phyloP scores from a whole-genome alignment of 1,139 yeast genomes.

The Candida sanyaensis region DNA sequence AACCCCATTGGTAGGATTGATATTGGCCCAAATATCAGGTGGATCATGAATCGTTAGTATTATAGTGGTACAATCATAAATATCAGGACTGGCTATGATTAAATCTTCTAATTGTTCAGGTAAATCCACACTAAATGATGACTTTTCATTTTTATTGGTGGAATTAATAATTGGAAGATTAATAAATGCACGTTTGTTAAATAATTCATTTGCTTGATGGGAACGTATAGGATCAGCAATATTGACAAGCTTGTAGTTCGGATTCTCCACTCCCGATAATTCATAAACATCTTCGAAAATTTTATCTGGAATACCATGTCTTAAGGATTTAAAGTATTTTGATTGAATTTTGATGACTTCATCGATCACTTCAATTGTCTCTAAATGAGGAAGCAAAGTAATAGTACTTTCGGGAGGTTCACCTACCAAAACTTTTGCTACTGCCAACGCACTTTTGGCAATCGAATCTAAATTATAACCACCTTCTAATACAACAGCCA shows the following conservation, averaged over 20 bases:
- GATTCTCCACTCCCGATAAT: slow-evolving; percentile 23
- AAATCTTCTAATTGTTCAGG: slow-evolving; percentile 63
- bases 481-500: slow-evolving; percentile 92
- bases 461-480: slow-evolving; percentile 94
- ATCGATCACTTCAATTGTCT: slow-evolving; percentile 80
- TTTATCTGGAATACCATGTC: slow-evolving; percentile 58
- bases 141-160: slow-evolving; percentile 25
- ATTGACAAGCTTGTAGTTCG: slow-evolving; percentile 43
- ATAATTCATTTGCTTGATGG: slow-evolving; percentile 62
- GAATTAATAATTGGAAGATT: slow-evolving; percentile 61
- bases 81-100: slow-evolving; percentile 73
- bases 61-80: slow-evolving; percentile 63
- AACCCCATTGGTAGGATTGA: slow-evolving; percentile 77
- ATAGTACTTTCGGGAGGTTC: slow-evolving; percentile 88
- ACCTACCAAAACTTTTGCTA: slow-evolving; percentile 87
- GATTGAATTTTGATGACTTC: slow-evolving; percentile 82
- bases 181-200: slow-evolving; percentile 58
- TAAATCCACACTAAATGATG: slow-evolving; percentile 42
- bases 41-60: slow-evolving; percentile 85
- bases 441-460: slow-evolving; percentile 88
- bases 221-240: slow-evolving; percentile 73
- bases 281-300: slow-evolving; percentile 46
- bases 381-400: slow-evolving; percentile 64
- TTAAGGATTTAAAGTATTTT: slow-evolving; percentile 83
- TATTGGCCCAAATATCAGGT: slow-evolving; percentile 88